A percentile compares a stretch with the other conserved stretches of the same genome.
These are phyloP conservation scores for Acrocalymma vagum DNA, from an alignment of 2,329 filamentous ascomycete species.

Conservation along the genomic window DNA sequence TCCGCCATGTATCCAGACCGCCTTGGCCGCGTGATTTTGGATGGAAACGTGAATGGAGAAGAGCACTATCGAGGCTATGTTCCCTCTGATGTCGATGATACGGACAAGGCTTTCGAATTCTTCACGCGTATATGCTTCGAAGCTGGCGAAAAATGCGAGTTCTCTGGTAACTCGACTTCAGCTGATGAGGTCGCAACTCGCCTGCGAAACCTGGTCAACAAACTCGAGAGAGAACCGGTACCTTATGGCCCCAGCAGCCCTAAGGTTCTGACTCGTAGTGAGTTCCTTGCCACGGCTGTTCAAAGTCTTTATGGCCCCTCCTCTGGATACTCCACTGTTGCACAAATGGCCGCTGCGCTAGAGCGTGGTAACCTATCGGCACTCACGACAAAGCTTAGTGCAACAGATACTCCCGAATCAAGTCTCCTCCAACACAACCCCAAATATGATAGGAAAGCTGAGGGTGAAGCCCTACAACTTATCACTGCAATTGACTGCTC, in stretches of 20 bases:
- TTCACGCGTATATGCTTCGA: constrained; percentile 64
- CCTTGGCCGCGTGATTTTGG: constrained; percentile 47
- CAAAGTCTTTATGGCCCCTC: constrained; percentile 3
- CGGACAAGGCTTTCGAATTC: constrained; percentile 35
- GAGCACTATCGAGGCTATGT: constrained; percentile 13
- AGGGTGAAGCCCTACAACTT: background rate
- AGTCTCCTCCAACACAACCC: constrained; percentile 8
- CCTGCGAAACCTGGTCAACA: constrained; percentile 10
- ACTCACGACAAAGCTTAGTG: too few species aligned
- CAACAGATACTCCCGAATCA: background rate
- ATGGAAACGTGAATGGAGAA: constrained; percentile 49
- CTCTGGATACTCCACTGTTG: background rate
- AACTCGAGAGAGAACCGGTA: constrained; percentile 28
- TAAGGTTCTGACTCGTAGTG: background rate
- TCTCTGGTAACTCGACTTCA: constrained; percentile 7
- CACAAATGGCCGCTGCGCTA: constrained; percentile 6
- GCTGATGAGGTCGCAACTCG: constrained; percentile 11
- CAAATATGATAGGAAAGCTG: constrained; percentile 2
- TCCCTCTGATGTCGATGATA: constrained; percentile 1
- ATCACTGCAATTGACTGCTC: constrained; percentile 16
- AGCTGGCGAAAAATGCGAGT: constrained; percentile 47
- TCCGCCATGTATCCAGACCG: constrained; percentile 52
- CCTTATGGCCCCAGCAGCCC: too few species aligned
- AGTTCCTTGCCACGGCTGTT: background rate
- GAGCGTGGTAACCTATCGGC: background rate